Percentiles rank a stretch among this genome's conserved stretches.
These are phyloP conservation scores for Candida boidinii DNA, from an alignment of 805 yeast genomes.

Conservation along the genomic window DNA sequence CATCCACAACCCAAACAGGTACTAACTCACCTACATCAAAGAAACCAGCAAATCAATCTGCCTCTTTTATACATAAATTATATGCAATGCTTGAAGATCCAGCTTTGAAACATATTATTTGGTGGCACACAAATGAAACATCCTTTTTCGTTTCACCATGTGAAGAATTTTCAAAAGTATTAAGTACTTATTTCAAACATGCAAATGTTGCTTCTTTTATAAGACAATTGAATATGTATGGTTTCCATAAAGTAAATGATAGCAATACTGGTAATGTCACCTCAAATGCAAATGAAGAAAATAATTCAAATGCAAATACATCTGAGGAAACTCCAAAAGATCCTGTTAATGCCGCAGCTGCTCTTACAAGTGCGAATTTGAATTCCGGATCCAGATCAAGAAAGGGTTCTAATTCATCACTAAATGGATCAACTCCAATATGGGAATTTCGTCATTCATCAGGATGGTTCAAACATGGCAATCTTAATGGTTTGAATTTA, in stretches of 20 bases:
- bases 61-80: conserved; percentile 73
- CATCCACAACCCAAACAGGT: too few species aligned
- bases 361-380: conserved; percentile 6
- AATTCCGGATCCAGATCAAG: too few species aligned
- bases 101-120: conserved; percentile 62
- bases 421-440: conserved; percentile 9
- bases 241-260: conserved; percentile 66
- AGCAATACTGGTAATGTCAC: conserved; percentile 22
- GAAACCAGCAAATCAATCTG: conserved; percentile 24
- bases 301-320: conserved; percentile 5
- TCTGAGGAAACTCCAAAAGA: conserved; percentile 1
- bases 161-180: conserved; percentile 76
- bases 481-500: conserved; percentile 57
- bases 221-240: conserved; percentile 75
- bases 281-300: neutral
- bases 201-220: conserved; percentile 75
- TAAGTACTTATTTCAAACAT: conserved; percentile 64
- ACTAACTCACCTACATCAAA: too few species aligned
- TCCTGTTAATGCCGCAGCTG: conserved; percentile 1
- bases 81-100: conserved; percentile 86
- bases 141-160: conserved; percentile 77
- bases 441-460: conserved; percentile 93
- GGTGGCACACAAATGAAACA: conserved; percentile 67
- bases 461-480: conserved; percentile 74
- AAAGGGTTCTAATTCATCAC: conserved; percentile 14